Evolutionary conservation across 2,329 filamentous ascomycete species (phyloP), one percentile per base, ranked within the genome.

Genomic region (Herpotrichia juniperi): DNA sequence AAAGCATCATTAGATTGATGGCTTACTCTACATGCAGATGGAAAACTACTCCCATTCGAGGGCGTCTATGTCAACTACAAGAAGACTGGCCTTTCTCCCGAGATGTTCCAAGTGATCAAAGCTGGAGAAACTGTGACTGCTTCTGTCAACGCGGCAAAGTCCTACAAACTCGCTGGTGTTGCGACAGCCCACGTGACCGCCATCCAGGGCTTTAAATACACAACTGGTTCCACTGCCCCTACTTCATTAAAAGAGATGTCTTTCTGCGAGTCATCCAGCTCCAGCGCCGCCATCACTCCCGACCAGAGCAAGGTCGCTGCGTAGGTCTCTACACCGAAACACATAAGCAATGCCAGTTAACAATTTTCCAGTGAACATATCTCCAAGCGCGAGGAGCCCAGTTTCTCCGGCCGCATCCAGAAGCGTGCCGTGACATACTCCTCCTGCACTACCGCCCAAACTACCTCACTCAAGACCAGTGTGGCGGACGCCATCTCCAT

Each of bases 401-500:
- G 21, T 11, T 14, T n/a, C 37, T 24, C 19, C 37, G 11, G 9
- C 19, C 37, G 37, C 37, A 40, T 40, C 19, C 37, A 40, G 21
- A 40, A 40, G 37, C 37, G 37, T 6, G 19, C 37, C 9, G 21
- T 40, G 19, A 40, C 37, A 7, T 40, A 40, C 21, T 40, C 37
- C 14, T 40, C 37, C 3, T 40, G 37, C 37, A 40, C 37, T 11
- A 8, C 37, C 19, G 19, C 37, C 3, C 37, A 40, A n/a, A 40
- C 37, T 6, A 40, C 5, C 19, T 40, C 37, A 3, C 21, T 40
- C 7, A 22, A 40, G 19, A 40, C 37, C 37, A 40, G 37, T 21
- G 37, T 40, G 21, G 37, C 37, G 14, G 37, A 40, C 37, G 37
- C 37, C 37, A 40, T 40, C 14, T 40, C 37, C 19, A 40, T 40